A percentile compares a stretch with the other conserved stretches of the same genome.
Evolutionary conservation across 345 rosid species (phyloP).

Genomic region (Firmiana major): DNA sequence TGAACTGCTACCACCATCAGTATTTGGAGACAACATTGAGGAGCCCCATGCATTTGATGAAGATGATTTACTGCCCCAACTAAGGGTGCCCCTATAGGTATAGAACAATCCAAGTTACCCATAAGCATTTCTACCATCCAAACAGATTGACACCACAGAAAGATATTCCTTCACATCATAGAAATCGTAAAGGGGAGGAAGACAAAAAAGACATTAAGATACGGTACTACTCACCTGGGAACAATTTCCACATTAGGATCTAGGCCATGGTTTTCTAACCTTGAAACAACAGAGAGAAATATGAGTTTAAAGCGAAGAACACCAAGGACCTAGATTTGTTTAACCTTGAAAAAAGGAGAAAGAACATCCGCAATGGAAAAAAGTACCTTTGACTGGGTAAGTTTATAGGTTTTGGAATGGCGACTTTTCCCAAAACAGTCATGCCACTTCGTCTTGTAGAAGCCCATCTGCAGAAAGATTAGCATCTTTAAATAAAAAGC

Average conservation of each 20-base stretch:
- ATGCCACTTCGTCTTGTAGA: constrained; percentile 82
- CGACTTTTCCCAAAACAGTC: constrained; percentile 91
- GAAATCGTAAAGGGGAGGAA: neutral
- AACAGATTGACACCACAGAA: neutral
- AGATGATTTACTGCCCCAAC: constrained; percentile 91
- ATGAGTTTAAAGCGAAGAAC: constrained; percentile 4
- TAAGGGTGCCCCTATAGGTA: constrained; percentile 5
- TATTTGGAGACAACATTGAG: constrained; percentile 57
- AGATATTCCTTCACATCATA: constrained; percentile 26
- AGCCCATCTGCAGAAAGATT: constrained; percentile 57
- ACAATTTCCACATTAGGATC: constrained; percentile 97
- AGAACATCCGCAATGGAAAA: neutral
- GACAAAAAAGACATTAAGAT: neutral
- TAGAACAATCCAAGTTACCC: neutral
- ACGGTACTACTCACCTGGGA: constrained; percentile 55
- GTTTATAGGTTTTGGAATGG: constrained; percentile 96
- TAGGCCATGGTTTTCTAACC: constrained; percentile 96
- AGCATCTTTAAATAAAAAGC: neutral
- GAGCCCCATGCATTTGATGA: constrained; percentile 93
- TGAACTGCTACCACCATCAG: constrained; percentile 74
- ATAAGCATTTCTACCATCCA: neutral
- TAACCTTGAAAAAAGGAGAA: neutral
- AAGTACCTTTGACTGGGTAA: constrained; percentile 95
- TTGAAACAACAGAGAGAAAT: constrained; percentile 35
- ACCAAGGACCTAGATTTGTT: neutral